Conservation (phyloP, 2,329 filamentous ascomycete species). For the Biscogniauxia sp. region DNA sequence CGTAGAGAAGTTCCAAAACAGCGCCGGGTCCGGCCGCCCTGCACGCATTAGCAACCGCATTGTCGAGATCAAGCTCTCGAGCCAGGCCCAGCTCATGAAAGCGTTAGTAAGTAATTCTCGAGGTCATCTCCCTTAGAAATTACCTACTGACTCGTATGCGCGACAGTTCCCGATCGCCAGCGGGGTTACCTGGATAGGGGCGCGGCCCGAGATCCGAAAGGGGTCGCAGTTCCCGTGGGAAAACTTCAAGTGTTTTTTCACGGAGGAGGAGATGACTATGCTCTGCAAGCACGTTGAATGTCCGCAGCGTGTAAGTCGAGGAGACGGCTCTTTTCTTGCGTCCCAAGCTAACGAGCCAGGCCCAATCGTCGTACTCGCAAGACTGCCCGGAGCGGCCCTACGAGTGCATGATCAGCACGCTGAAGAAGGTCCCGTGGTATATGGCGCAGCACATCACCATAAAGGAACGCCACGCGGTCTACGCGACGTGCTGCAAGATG, state of each 20-base stretch:
- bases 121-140: too few species aligned
- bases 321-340: background rate
- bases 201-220: slow-evolving; percentile 39
- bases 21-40: slow-evolving; percentile 30
- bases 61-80: slow-evolving; percentile 56
- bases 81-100: slow-evolving; percentile 56
- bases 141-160: too few species aligned
- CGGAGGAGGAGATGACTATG: slow-evolving; percentile 62
- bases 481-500: slow-evolving; percentile 48
- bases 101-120: slow-evolving; percentile 37
- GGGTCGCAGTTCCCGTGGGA: slow-evolving; percentile 42
- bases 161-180: slow-evolving; percentile 49
- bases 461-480: slow-evolving; percentile 53
- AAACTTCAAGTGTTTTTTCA: slow-evolving; percentile 60
- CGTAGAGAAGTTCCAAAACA: slow-evolving; percentile 45
- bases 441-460: slow-evolving; percentile 56
- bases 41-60: slow-evolving; percentile 56
- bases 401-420: slow-evolving; percentile 63
- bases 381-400: slow-evolving; percentile 64
- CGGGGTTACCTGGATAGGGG: slow-evolving; percentile 55
- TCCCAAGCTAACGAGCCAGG: background rate
- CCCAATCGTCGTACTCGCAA: slow-evolving; percentile 56
- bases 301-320: slow-evolving; percentile 56
- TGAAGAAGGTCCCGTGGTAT: slow-evolving; percentile 64
- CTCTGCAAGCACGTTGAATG: slow-evolving; percentile 62